These are phyloP conservation scores for Spergularia marina DNA, from an alignment of 148 eudicot species.

Conservation along the genomic window DNA sequence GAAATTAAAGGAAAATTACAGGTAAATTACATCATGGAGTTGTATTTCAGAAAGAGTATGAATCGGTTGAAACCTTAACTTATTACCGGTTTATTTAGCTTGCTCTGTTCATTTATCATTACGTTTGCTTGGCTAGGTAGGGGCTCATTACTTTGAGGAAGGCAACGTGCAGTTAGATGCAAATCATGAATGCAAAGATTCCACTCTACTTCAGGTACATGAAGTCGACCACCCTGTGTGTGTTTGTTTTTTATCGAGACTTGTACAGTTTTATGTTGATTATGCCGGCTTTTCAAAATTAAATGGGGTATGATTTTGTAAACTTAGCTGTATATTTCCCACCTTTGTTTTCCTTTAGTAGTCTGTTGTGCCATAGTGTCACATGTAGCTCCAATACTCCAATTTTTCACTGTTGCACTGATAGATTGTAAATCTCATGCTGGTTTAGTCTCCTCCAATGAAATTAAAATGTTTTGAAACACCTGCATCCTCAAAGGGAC, in stretches of 20 bases:
- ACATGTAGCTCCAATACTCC: not conserved
- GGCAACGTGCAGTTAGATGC: constrained; percentile 98
- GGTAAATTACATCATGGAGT: constrained; percentile 38
- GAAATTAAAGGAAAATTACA: constrained; percentile 81
- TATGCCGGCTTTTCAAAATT: too few species aligned
- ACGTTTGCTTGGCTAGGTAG: constrained; percentile 50
- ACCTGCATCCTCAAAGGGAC: not conserved
- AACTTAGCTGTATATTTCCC: too few species aligned
- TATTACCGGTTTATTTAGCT: not conserved
- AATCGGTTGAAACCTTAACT: not conserved
- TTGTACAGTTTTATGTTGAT: too few species aligned
- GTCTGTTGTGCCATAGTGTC: not conserved
- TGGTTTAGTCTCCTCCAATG: too few species aligned
- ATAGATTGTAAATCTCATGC: too few species aligned
- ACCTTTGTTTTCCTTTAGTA: not conserved
- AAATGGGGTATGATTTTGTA: too few species aligned
- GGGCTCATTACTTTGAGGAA: constrained; percentile 97
- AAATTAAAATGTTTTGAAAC: too few species aligned
- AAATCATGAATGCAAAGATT: constrained; percentile 82
- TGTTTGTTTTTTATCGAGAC: not conserved
- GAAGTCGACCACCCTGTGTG: not conserved
- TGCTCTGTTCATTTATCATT: not conserved
- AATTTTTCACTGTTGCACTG: not conserved
- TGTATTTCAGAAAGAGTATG: not conserved
- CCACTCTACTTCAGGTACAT: constrained; percentile 81